phyloP scores from a whole-genome alignment of 1,284 basidiomycete species.

The Irpex sp. region DNA sequence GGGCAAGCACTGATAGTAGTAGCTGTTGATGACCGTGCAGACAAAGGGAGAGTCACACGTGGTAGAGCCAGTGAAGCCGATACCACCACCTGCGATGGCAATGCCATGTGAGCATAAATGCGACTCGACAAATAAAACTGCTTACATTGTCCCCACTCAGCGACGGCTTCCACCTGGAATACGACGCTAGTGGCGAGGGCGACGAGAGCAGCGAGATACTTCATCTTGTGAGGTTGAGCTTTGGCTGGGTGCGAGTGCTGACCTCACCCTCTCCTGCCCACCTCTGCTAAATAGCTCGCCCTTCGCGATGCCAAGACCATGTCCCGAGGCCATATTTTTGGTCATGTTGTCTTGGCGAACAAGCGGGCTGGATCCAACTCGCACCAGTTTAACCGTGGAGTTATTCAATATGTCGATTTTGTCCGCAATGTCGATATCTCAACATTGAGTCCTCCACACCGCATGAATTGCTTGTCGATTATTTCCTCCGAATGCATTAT shows the following conservation, averaged over 20 bases:
- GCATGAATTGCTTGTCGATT: background rate
- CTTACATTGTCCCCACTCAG: conserved; percentile 25
- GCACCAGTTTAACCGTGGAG: background rate
- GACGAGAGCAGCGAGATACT: conserved; percentile 24
- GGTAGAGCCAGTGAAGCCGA: conserved; percentile 20
- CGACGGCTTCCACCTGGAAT: conserved; percentile 21
- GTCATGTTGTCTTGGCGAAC: background rate
- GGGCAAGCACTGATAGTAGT: conserved; percentile 26
- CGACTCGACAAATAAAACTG: background rate
- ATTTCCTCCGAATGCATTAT: background rate
- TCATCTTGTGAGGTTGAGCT: conserved; percentile 15
- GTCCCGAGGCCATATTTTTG: background rate
- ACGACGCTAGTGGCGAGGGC: conserved; percentile 22
- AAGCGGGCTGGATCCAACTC: background rate
- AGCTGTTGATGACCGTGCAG: conserved; percentile 19
- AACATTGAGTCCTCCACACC: background rate
- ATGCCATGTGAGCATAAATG: background rate
- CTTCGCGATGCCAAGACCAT: background rate
- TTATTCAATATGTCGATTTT: background rate
- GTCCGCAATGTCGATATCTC: background rate
- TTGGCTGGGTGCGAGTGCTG: background rate
- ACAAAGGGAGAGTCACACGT: conserved; percentile 19
- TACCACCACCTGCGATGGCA: conserved; percentile 18
- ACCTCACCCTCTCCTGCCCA: background rate
- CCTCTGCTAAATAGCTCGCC: background rate